Percentiles rank a stretch among this genome's conserved stretches.
Evolutionary conservation across 2,329 filamentous ascomycete genomes (phyloP).

Genomic region (Phyllosticta paracitricarpa): DNA sequence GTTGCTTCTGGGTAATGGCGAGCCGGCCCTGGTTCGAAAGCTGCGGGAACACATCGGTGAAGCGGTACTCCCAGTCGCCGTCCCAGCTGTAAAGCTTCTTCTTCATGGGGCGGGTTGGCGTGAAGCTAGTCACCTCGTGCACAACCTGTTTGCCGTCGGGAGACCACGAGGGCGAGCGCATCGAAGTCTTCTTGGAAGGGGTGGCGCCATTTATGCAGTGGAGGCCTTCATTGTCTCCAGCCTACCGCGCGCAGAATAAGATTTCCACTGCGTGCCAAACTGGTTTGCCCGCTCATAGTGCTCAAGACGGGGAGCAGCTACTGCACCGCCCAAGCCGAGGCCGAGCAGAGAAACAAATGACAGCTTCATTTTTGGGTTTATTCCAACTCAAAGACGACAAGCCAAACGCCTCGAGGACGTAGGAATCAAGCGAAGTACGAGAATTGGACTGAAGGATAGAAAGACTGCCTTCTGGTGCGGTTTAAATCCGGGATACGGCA

Average conservation of each 20-base stretch:
- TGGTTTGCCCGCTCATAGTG: neutral
- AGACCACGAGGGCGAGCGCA: slow-evolving; percentile 24
- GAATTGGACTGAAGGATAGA: neutral
- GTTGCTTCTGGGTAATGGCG: slow-evolving; percentile 31
- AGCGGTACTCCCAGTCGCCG: slow-evolving; percentile 32
- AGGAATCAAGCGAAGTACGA: neutral
- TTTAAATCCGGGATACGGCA: neutral
- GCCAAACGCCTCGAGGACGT: neutral
- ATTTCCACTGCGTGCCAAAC: neutral
- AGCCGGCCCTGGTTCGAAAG: slow-evolving; percentile 19
- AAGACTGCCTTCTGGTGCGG: neutral
- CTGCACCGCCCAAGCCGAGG: neutral
- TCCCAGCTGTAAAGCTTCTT: slow-evolving; percentile 33
- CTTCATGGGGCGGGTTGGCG: slow-evolving; percentile 23
- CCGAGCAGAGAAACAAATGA: neutral
- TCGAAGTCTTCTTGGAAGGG: neutral
- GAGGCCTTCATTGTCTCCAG: slow-evolving; percentile 19
- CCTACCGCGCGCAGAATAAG: slow-evolving; percentile 13
- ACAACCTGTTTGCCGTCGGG: slow-evolving; percentile 23
- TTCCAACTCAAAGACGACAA: neutral
- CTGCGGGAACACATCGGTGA: slow-evolving; percentile 35
- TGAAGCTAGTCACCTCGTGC: slow-evolving; percentile 18
- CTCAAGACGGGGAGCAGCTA: neutral
- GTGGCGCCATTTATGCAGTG: slow-evolving; percentile 17
- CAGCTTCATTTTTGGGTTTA: neutral